Conservation (phyloP, 495 filamentous ascomycete genomes). For the Aspergillus affinis region DNA sequence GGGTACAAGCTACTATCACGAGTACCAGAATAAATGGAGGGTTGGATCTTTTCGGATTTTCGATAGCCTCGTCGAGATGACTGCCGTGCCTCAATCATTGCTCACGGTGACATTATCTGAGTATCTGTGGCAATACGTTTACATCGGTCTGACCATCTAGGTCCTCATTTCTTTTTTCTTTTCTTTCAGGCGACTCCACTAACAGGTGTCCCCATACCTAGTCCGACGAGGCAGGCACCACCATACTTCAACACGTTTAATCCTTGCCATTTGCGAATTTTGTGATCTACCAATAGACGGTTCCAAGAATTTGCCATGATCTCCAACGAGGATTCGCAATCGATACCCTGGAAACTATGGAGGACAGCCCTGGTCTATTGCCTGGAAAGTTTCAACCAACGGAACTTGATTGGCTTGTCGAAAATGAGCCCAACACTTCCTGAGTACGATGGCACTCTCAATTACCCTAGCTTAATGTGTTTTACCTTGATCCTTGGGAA, state of each 20-base stretch:
- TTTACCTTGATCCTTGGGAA: neutral
- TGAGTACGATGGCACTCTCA: neutral
- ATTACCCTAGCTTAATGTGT: neutral
- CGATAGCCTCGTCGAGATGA: neutral
- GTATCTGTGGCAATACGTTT: neutral
- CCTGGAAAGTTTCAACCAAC: neutral
- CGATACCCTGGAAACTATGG: neutral
- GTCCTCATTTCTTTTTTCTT: no score
- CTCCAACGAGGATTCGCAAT: neutral
- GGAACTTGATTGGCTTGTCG: neutral
- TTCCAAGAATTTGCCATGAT: neutral
- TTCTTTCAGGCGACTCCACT: no score
- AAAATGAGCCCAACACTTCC: neutral
- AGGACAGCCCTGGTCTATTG: neutral
- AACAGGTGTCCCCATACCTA: neutral
- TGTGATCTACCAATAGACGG: neutral
- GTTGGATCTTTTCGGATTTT: neutral
- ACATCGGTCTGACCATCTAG: neutral
- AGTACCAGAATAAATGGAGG: neutral
- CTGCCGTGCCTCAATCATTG: neutral
- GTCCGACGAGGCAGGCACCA: no score
- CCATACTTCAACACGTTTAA: neutral
- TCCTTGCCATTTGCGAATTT: neutral
- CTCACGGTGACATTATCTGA: neutral
- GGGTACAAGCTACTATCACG: neutral